Base-by-base conservation (phyloP, 495 filamentous ascomycete genomes). In the Penicillium canariense region DNA sequence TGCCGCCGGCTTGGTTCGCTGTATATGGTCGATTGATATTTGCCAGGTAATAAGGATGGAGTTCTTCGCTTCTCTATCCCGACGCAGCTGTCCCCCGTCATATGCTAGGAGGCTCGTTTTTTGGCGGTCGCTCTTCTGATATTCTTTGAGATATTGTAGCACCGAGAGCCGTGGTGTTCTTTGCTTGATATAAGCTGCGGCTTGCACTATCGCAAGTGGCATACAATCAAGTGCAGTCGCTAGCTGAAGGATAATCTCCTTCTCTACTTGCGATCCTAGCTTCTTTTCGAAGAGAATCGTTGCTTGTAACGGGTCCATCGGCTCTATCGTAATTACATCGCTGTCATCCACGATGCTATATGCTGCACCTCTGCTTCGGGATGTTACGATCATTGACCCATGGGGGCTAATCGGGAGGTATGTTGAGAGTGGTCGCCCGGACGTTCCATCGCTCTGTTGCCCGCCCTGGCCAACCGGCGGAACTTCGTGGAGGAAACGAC, bases 171-270 rank as follows among this genome's bases (percentile, higher is more conserved):
- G 52, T 15, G 63, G 65, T 27, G 52, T 45, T 38, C 59, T 52
- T 30, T 66, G 45, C 3, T 2, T 52, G 39, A 82, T 80, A 59
- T 77, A 81, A 14, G 66, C 69, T 11, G 75, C 74, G 1, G 77
- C 77, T 54, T 82, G 77, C 9, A 64, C 66, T 28, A 80, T 80
- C 3, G 78, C 77, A 8, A 81, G 71, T 27, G 79, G 75, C 48
- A 82, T 69, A 34, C 52, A 65, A 15, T 77, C 76, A 1, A 82
- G 71, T 22, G 62, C 69, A n/a, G n/a, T n/a, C n/a, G n/a, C n/a
- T n/a, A n/a, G 23, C 56, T 55, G 22, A 72, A 59, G 5, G 78
- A n/a, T 1, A 45, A n/a, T 14, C 12, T 62, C 14, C 68, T 48
- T 1, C 44, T 32, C 12, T 36, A 18, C 54, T n/a, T 14, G 39